Base-by-base conservation (phyloP, 768 basidiomycete species). In the Pilatotrama ljubarskyi region DNA sequence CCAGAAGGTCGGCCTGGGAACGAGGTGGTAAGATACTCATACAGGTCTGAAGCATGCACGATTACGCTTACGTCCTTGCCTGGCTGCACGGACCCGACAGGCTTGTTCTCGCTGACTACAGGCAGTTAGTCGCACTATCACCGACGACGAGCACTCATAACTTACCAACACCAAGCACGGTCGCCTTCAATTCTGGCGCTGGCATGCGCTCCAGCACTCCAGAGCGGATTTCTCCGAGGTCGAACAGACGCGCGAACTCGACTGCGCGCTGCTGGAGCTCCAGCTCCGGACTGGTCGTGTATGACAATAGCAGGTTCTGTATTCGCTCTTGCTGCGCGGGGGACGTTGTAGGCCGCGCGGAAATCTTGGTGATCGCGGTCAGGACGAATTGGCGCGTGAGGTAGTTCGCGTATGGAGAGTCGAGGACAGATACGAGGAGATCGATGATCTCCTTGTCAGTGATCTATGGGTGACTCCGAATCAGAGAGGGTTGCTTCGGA, bases 191-290 rank as follows among this genome's bases (percentile, higher is more conserved):
- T 72, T 99, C 97, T 1, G 97, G 97, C 5, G 93, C 91, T n/a
- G 97, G 97, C 97, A 99, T 99, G 55, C 94, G 84, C 77, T 99
- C 97, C 60, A 98, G 73, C 1, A 99, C 94, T 37, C 96, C 97
- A 8, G 82, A 80, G 59, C 84, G 80, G 20, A 91, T 76, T n/a
- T 90, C 86, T 5, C 87, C 88, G 8, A 93, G 75, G 26, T 81
- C 84, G 70, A 93, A 93, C 65, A 99, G 72, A 66, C 84, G 90
- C 0, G 90, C 91, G 73, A 95, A 98, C 73, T 99, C 97, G 14
- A 98, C 93, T 0, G 95, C 90, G 42, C 97, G 85, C 69, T 98
- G 97, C 72, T 98, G 97, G 37, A 97, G 78, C 73, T 99, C 97
- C 17, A 99, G 79, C 70, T 98, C 96, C 0, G 91, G 89, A 68